Base-by-base conservation (phyloP, 495 filamentous ascomycete genomes). In the Talaromyces thailandensis region DNA sequence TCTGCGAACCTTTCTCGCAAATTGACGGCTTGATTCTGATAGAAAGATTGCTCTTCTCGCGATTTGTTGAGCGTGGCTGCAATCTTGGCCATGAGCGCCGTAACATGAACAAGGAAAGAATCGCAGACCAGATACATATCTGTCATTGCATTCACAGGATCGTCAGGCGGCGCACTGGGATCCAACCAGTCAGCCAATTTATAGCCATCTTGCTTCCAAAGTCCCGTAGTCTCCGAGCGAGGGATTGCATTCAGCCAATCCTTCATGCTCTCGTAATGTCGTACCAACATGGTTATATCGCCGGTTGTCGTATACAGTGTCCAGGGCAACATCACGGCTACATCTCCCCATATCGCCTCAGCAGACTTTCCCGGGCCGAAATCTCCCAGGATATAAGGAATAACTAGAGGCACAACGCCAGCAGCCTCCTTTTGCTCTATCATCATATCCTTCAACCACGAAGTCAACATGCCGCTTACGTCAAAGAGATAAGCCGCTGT, bases 131-230 rank as follows among this genome's bases (percentile, higher is more conserved):
- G 72, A 4, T 68, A 68, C 0, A 73, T 68, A 53, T 76, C 73
- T 3, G 80, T 81, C 8, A 72, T 74, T 5, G 70, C 72, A 59
- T 72, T 55, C 0, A 73, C 77, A 3, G 82, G 70, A 21, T 78
- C 67, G 9, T 78, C 69, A 1, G 76, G 68, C 0, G 80, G 80
- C 0, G 82, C 73, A 9, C 70, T 70, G 0, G 81, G 82, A 56
- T 85, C 82, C 0, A 84, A 74, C 82, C 81, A 83, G 68, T 85
- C 81, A 6, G 76, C 79, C 21, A 75, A 72, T 62, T 83, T 80
- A 60, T 70, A 76, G 8, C 61, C 63, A 0, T 66, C 62, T 18
- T 66, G 65, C 55, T 73, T 65, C 80, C 79, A 77, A 25, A 81
- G 64, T 4, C 71, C 70, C 43, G 70, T 70, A 1, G 68, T 50